These are phyloP conservation scores for Yamadazyma songkhlaensis DNA, from an alignment of 1,139 yeast genomes.

Conservation along the genomic window DNA sequence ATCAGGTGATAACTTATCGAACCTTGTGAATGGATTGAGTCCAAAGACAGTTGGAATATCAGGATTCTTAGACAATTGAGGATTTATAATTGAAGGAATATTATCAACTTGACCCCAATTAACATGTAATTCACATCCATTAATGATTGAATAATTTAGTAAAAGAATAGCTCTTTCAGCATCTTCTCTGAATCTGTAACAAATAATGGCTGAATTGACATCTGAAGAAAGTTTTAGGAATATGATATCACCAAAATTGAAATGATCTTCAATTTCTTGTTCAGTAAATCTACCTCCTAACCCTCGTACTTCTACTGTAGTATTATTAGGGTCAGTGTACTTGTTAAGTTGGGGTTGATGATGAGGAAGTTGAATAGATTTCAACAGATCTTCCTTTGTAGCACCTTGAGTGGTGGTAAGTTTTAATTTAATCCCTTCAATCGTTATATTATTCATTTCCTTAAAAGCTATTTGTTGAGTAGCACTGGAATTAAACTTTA, in stretches of 20 bases:
- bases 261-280: constrained; percentile 26
- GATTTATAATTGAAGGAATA: constrained; percentile 6
- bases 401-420: constrained; percentile 19
- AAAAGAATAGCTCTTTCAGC: constrained; percentile 37
- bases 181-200: constrained; percentile 28
- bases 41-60: constrained; percentile 21
- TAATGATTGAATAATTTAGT: constrained; percentile 29
- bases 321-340: constrained; percentile 36
- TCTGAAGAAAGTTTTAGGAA: constrained; percentile 21
- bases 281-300: constrained; percentile 27
- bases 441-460: constrained; percentile 78
- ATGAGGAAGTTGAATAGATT: constrained; percentile 20
- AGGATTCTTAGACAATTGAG: constrained; percentile 2
- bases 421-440: constrained; percentile 74
- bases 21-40: constrained; percentile 14
- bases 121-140: constrained; percentile 29
- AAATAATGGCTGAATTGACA: constrained; percentile 23
- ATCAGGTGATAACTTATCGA: constrained; percentile 17
- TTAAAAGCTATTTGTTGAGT: constrained; percentile 72
- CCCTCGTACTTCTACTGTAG: constrained; percentile 30
- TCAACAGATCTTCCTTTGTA: constrained; percentile 1
- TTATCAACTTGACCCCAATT: constrained; percentile 29
- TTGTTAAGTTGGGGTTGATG: constrained; percentile 31
- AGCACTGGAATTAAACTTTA: constrained; percentile 71
- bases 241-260: constrained; percentile 38